Evolutionary conservation across 2,329 filamentous ascomycete species (phyloP), one percentile per base, ranked within the genome.

Genomic region (Sordariomycetes sp.): DNA sequence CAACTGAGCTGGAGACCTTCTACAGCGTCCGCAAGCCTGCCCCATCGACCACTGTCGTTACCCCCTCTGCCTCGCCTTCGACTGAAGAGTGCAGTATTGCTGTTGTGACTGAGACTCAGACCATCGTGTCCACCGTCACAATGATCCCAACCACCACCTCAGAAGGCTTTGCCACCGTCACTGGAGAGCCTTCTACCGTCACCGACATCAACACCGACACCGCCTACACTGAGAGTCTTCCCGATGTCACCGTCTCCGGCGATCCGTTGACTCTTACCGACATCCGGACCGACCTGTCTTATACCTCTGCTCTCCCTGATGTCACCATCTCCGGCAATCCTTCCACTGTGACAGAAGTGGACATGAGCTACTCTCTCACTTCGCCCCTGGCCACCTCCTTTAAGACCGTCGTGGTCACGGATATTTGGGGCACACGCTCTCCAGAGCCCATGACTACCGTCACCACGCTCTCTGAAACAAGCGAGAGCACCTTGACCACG

Each of bases 1-100:
- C 51, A 32, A 58, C 56, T 15, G 43, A 46, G 15, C 38, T 53
- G 27, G 47, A 47, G 16, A 58, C 56, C 27, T 46, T 58, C 34
- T 60, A 57, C 41, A 52, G 45, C 33, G 36, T 53, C 35, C 45
- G 40, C 20, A 46, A 35, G 12, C 34, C 40, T 9, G 35, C 42
- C 28, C 31, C 21, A 9, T 34, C 36, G n/a, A 29, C 21, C 12
- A 33, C 35, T 16, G n/a, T n/a, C n/a, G n/a, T n/a, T n/a, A n/a
- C n/a, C n/a, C n/a, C n/a, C n/a, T 18, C 41, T 9, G 45, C 46
- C 26, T 41, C 32, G 21, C 46, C 42, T n/a, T 41, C 37, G 8
- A 49, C 44, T 8, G 19, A 39, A 33, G 34, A 30, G 8, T 48
- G 45, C 33, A 37, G 35, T 21, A 31, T 30, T 15, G 29, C 29